Evolutionary conservation across 306 rosid genomes (phyloP), one percentile per base, ranked within the genome.

Genomic region (Pueraria montana): DNA sequence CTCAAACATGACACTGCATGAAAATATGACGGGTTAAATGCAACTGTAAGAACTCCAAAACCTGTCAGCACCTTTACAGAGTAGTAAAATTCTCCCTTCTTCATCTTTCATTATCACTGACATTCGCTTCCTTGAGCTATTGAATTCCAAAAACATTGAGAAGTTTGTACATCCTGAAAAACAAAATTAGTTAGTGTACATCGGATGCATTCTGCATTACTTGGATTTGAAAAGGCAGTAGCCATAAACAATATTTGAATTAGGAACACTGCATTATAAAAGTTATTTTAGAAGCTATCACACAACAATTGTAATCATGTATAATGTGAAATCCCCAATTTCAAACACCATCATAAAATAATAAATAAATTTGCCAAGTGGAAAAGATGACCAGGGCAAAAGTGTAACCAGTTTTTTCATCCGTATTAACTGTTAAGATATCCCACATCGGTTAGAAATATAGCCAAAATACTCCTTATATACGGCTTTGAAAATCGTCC

Each of bases 161-260:
- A 75, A 96, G 90, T 59, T 87, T 80, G 85, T 90, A 96, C 1
- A 36, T 55, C 91, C 98, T 96, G 94, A 77, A 83, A 87, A 82
- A 74, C 2, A 0, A 67, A 86, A 71, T 16, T 17, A 36, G 66
- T 76, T 21, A 42, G 69, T 78, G 49, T 67, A 58, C 6, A 71
- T n/a, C 11, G 38, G 20, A 65, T 38, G 32, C 43, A 38, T 53
- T 76, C 58, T 36, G 14, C 50, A 63, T 32, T 66, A 61, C 64
- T 70, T 74, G 71, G 65, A n/a, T 45, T 68, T 50, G 64, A 61
- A 79, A 72, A 53, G 6, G 62, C 11, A 61, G 63, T 55, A 59
- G 42, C 23, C 12, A 13, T 50, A 53, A 46, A 55, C 48, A 72
- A 75, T 76, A 66, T 40, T 5, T 38, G 3, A 64, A 81, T 55